Evolutionary conservation across 2,329 filamentous ascomycete genomes (phyloP), one percentile per base, ranked within the genome.

Genomic region (Paraconiothyrium sp.): DNA sequence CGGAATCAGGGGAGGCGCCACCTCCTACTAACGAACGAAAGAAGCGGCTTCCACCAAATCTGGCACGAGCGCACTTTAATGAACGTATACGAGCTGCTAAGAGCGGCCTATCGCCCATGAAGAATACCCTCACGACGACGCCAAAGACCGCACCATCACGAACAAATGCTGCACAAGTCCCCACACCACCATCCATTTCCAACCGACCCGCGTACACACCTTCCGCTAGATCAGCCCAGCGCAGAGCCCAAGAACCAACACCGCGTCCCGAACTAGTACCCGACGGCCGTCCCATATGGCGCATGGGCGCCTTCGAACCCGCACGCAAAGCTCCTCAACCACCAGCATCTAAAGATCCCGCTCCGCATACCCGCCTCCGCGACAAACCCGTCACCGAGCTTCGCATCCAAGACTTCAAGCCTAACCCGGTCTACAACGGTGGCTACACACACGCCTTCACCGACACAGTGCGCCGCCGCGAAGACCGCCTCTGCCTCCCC

Each of bases 381-480:
- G 76, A 83, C 10, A 87, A 84, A 54, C 85, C 88, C 0, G 65
- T 88, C 3, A 79, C 83, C 0, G 81, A 85, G 37, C 84, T 97
- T 13, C 81, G 81, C 14, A 80, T 90, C 0, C 86, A 88, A 13
- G 90, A 97, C 77, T 97, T 97, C 82, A 94, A 90, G 74, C 83
- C 95, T 69, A 97, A 97, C 66, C 89, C 92, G 0, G 81, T 82
- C 4, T 85, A 83, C 67, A 94, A 94, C 65, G 85, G 90, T 46
- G 91, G 92, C 1, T 82, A 88, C 47, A 85, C 89, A 57, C 92
- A 88, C 76, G 92, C 92, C 11, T 97, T 88, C 73, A 82, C 85
- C 1, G 90, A 94, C 61, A 89, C 93, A 0, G 86, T 96, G 14
- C 89, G 93, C 56, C 87, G 86, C 58, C 90, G 85, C 65, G 85